Evolutionary conservation across 1,284 basidiomycete species (phyloP), one percentile per base, ranked within the genome.

Genomic region (Melampsora larici-populina): DNA sequence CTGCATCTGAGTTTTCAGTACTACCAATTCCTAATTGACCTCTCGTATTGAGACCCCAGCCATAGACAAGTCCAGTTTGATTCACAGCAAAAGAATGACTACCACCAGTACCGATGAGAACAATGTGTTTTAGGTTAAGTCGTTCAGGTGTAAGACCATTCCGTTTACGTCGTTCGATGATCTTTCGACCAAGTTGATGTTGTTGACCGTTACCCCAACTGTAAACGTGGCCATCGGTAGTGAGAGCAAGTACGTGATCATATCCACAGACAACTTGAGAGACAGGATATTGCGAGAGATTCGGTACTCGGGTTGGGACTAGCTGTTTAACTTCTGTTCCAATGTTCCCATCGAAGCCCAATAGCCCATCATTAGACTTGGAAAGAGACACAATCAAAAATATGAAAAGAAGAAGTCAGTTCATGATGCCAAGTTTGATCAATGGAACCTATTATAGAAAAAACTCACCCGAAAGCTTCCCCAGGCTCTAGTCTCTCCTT

Each of bases 21-120:
- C 86, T 87, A 8, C 83, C 83, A 9, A 89, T 86, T 48, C 90
- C 91, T 0, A 88, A 88, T 83, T 92, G 91, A 40, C 88, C 87
- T 83, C 88, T 88, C 55, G 87, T 90, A 85, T 97, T 97, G 79
- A 95, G 86, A 31, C 94, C 94, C 94, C 94, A 97, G 2, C 89
- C 92, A 88, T 89, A 96, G 3, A 94, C 91, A 68, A 88, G 88
- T 51, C 93, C 94, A 29, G 87, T 86, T 79, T 90, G 88, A 83
- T 94, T 90, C 79, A 97, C 89, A 3, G 94, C 94, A 81, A 96
- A 97, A 0, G 92, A 94, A 83, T 93, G 91, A 84, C 90, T 92
- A 62, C 88, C 87, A 11, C 94, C 94, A 0, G 92, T 88, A 8
- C 92, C 93, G 79, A 97, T 86, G 62, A 86, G 86, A 24, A 90